A percentile compares a stretch with the other conserved stretches of the same genome.
phyloP scores from a whole-genome alignment of 345 rosid genomes.

The Eutrema japonicum region DNA sequence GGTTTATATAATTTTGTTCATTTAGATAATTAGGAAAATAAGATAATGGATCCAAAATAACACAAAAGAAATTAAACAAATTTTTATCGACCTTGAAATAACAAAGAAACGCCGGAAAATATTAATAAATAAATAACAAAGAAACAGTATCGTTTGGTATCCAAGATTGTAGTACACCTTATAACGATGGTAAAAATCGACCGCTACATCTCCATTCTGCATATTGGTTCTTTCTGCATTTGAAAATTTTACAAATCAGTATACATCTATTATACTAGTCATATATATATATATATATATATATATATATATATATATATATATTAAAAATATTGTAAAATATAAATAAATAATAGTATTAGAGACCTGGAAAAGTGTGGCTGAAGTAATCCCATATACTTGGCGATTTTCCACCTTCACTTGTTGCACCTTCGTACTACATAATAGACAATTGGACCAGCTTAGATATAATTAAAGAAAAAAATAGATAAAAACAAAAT shows the following conservation, averaged over 20 bases:
- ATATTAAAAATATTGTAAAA: background rate
- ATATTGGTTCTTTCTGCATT: conserved; percentile 48
- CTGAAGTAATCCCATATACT: conserved; percentile 47
- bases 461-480: background rate
- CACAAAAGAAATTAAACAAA: background rate
- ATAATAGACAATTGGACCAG: background rate
- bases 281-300: background rate
- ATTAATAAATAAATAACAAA: background rate
- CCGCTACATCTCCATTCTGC: conserved; percentile 55
- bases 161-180: conserved; percentile 47
- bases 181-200: conserved; percentile 53
- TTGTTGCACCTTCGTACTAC: conserved; percentile 48
- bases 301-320: background rate
- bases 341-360: background rate
- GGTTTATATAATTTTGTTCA: conserved; percentile 1
- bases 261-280: background rate
- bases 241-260: background rate
- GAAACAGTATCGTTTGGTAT: conserved; percentile 9
- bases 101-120: background rate
- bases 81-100: background rate
- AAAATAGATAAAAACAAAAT: background rate
- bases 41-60: background rate
- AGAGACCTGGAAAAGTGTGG: conserved; percentile 42
- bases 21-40: background rate
- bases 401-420: conserved; percentile 43